These are phyloP conservation scores for Candida yuanshanica DNA, from an alignment of 805 yeast species.

Conservation along the genomic window DNA sequence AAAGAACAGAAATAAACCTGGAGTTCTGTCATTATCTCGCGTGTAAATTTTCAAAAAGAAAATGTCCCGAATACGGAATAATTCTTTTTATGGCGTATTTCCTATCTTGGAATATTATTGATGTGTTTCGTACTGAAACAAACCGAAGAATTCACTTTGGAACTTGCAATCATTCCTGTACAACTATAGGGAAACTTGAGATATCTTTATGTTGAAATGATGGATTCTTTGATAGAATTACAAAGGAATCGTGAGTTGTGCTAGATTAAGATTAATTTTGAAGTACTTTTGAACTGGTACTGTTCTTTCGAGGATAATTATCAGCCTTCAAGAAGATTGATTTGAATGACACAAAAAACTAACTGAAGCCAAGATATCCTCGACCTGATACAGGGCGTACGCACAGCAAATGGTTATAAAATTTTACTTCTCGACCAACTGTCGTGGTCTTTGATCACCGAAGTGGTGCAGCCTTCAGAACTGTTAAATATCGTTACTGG, in stretches of 20 bases:
- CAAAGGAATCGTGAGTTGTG: conserved; percentile 27
- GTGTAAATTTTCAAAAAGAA: neutral
- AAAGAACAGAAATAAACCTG: too few species aligned
- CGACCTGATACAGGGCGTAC: conserved; percentile 32
- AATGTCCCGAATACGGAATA: neutral
- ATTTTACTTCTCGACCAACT: conserved; percentile 52
- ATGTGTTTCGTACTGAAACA: neutral
- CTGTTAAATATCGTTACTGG: conserved; percentile 47
- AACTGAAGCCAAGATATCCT: conserved; percentile 25
- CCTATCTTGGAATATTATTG: neutral
- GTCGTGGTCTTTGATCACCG: conserved; percentile 42
- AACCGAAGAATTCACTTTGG: too few species aligned
- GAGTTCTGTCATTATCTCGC: neutral
- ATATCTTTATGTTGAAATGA: conserved; percentile 13
- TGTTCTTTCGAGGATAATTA: too few species aligned
- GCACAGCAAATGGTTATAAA: conserved; percentile 40
- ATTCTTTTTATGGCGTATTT: neutral
- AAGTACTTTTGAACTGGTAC: neutral
- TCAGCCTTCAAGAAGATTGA: neutral
- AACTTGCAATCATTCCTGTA: too few species aligned
- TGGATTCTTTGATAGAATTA: conserved; percentile 34
- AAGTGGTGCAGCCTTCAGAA: conserved; percentile 42
- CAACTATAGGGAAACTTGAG: too few species aligned
- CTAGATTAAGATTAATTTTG: too few species aligned
- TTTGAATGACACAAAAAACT: neutral